phyloP scores from a whole-genome alignment of 345 rosid species.

The Eucalyptus brandiana region DNA sequence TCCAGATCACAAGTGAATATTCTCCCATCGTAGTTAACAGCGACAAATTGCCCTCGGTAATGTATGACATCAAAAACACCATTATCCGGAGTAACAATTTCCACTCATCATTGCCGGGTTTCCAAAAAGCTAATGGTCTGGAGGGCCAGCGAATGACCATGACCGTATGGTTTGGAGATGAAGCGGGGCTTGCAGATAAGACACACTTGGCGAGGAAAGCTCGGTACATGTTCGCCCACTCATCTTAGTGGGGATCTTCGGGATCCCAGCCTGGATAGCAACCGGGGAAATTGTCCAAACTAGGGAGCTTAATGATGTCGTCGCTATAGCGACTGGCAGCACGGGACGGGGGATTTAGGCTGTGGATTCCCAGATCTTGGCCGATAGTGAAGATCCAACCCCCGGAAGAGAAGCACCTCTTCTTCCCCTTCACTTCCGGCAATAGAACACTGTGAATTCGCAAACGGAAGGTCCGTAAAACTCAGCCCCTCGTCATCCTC shows the following conservation, averaged over 20 bases:
- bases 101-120: neutral
- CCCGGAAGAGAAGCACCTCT: neutral
- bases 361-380: neutral
- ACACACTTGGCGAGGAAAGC: no score
- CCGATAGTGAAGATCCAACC: neutral
- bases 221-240: no score
- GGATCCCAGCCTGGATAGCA: neutral
- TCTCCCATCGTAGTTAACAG: neutral
- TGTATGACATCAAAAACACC: neutral
- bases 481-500: neutral
- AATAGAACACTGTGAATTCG: no score
- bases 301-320: neutral
- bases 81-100: neutral
- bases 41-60: neutral
- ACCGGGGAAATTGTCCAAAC: neutral
- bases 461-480: neutral
- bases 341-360: neutral
- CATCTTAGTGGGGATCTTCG: no score
- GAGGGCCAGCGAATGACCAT: neutral
- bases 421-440: neutral
- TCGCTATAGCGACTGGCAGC: neutral
- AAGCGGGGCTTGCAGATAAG: neutral
- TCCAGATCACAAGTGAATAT: neutral
- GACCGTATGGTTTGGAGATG: neutral
- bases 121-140: neutral